Base-by-base conservation (phyloP, 805 yeast genomes). In the Nakazawaea anatomiae region DNA sequence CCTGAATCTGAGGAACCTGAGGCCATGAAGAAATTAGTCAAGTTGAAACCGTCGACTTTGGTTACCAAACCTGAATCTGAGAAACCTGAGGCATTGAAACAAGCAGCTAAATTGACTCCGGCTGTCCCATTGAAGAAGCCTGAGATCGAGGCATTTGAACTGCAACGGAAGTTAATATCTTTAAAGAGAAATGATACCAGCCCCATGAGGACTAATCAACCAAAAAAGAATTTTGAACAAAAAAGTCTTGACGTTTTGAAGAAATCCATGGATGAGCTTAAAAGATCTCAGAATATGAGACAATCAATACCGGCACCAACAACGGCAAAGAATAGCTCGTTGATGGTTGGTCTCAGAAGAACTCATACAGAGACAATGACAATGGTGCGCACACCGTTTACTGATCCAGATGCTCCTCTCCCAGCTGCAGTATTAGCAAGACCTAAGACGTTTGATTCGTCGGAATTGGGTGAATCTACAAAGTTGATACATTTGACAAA, bases 401-500 rank as follows among this genome's bases (percentile, higher is more conserved):
- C 44, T 7, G 49, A 41, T 30, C 49, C 46, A 30, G 46, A 41
- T 12, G 42, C 42, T 29, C 27, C 49, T 11, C n/a, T 47, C 39
- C 38, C 53, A 32, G 2, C 35, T 32, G 35, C 11, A 14, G 53
- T 42, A 4, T 31, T 52, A 27, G 36, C 38, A 25, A 55, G 55
- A 39, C 47, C 62, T 4, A 56, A 32, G 44, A 57, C 57, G 3
- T 27, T 56, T 28, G 62, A 59, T 32, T 48, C 54, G 18, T 52
- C 59, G 29, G 57, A 54, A 42, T 48, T 61, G 39, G 39, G 42
- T 28, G 42, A 56, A 2, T 41, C 54, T 0, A 62, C 55, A 11
- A 68, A 68, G 41, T 62, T 78, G 44, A 63, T 63, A 0, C 82
- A 79, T 59, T 61, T 74, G 2, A 77, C 70, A 43, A 79, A 78